Percentiles rank a stretch among this genome's conserved stretches.
phyloP scores from a whole-genome alignment of 441 rosid species.

The Sinapis alba region DNA sequence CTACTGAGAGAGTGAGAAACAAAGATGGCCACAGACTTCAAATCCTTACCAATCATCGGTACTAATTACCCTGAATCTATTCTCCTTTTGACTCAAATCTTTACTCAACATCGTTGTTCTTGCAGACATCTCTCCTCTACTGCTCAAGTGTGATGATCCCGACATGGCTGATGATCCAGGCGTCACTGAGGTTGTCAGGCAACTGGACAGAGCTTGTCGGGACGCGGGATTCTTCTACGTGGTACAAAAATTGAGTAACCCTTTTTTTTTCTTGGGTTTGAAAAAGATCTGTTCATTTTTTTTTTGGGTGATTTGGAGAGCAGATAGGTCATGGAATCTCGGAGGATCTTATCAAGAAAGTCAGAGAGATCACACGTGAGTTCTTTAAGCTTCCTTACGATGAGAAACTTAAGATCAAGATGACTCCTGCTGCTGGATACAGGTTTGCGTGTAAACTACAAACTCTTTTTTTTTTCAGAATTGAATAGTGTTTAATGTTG shows the following conservation, averaged over 20 bases:
- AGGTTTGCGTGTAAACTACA: constrained; percentile 48
- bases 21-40: constrained; percentile 81
- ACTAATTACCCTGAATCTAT: constrained; percentile 7
- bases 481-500: constrained; percentile 6
- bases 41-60: constrained; percentile 78
- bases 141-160: constrained; percentile 66
- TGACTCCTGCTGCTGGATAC: constrained; percentile 76
- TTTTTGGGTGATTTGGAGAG: constrained; percentile 30
- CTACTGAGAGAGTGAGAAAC: background rate
- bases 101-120: background rate
- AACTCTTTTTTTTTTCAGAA: background rate
- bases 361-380: constrained; percentile 50
- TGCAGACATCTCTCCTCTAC: constrained; percentile 67
- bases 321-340: constrained; percentile 90
- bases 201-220: constrained; percentile 73
- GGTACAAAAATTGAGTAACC: constrained; percentile 47
- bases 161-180: constrained; percentile 59
- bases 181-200: constrained; percentile 56
- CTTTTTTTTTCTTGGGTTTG: background rate
- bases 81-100: background rate
- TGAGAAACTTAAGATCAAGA: constrained; percentile 77
- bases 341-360: constrained; percentile 57
- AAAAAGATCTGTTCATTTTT: background rate
- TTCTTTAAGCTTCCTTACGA: constrained; percentile 69
- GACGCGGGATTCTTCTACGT: constrained; percentile 94